Evolutionary conservation across 2,329 filamentous ascomycete genomes (phyloP), one percentile per base, ranked within the genome.

Genomic region (Trichoderma atrobrunneum): DNA sequence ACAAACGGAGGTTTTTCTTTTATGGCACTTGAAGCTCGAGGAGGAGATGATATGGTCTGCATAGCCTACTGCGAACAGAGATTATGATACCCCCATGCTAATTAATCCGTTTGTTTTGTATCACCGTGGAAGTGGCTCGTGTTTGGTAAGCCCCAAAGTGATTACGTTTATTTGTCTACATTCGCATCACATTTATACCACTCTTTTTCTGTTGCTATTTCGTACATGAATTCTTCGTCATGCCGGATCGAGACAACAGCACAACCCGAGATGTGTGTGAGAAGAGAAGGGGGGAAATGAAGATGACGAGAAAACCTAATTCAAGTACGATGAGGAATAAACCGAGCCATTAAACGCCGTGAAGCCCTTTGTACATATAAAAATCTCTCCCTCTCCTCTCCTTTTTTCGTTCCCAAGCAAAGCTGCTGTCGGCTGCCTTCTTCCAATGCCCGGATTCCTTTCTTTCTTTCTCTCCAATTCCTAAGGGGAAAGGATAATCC

Each of bases 11-110:
- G n/a, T 30, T 62, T 48, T 54, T 11, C 36, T 39, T n/a, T 43
- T n/a, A 43, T 43, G 34, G 26, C 36, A 43, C 26, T 61, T 56
- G 57, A 43, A 36, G 34, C 43, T 70, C 43, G 65, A 54, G 59
- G 36, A 67, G 26, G 48, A 72, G 57, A 61, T 32, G 57, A 71
- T 43, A 56, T 54, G 61, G 61, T 72, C 30, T 71, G 72, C 57
- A 64, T 63, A 69, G 48, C 57, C 64, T 43, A 65, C 59, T 48
- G 62, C 64, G 11, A 73, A 68, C 69, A 70, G 57, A 70, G 71
- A 61, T 67, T 67, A 75, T 72, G 71, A 75, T 75, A 74, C 71
- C 74, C 73, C 60, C 43, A 32, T 5, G 54, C 26, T 16, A n/a
- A 26, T 18, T 3, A 7, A 18, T 39, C 36, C 11, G 7, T 34